These are phyloP conservation scores for Fraxinus angustifolia DNA, from an alignment of 305 asterid genomes.

Conservation along the genomic window DNA sequence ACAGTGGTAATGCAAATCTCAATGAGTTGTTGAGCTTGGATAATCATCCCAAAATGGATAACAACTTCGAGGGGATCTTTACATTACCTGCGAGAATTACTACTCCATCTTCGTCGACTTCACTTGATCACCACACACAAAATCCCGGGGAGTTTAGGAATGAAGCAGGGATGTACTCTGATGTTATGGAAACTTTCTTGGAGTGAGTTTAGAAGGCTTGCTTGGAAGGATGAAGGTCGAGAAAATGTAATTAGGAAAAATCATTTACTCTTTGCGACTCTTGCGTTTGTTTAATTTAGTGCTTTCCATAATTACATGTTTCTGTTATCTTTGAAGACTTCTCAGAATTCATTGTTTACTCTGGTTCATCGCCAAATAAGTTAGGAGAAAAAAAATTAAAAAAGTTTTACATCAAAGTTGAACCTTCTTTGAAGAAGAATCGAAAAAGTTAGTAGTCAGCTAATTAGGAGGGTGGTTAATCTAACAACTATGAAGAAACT, in stretches of 20 bases:
- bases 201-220: conserved; percentile 41
- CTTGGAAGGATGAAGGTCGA: conserved; percentile 16
- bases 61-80: conserved; percentile 78
- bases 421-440: background rate
- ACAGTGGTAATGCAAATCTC: conserved; percentile 31
- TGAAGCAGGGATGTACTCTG: conserved; percentile 70
- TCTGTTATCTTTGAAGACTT: conserved; percentile 24
- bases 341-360: conserved; percentile 25
- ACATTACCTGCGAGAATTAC: conserved; percentile 80
- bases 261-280: conserved; percentile 24
- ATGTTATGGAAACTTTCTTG: conserved; percentile 79
- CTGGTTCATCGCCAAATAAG: background rate
- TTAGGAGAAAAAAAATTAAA: background rate
- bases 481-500: background rate
- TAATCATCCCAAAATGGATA: conserved; percentile 65
- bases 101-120: conserved; percentile 58
- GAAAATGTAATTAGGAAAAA: conserved; percentile 37
- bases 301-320: conserved; percentile 28
- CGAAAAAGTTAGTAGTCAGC: background rate
- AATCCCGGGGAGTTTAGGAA: conserved; percentile 65
- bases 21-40: conserved; percentile 86
- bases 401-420: background rate
- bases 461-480: background rate
- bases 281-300: conserved; percentile 28
- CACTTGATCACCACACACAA: conserved; percentile 56